phyloP scores from a whole-genome alignment of 2,329 filamentous ascomycete genomes.

The Emergomyces orientalis region DNA sequence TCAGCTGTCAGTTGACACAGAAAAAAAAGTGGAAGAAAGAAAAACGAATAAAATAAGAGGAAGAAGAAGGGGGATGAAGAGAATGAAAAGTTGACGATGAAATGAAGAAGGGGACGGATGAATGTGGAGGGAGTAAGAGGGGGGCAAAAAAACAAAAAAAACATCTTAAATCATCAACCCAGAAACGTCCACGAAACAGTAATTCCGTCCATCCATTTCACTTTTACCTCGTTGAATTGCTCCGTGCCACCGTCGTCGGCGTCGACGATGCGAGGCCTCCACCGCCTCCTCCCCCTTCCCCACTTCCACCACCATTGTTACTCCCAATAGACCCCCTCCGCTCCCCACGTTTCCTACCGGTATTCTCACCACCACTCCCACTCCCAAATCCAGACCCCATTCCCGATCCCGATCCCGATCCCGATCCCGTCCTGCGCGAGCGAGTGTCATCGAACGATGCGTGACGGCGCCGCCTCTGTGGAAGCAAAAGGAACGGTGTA shows the following conservation, averaged over 20 bases:
- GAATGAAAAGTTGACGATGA: not conserved
- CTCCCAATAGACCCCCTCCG: slow-evolving; percentile 31
- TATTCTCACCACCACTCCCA: slow-evolving; percentile 24
- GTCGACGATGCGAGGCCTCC: not conserved
- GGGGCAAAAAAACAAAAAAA: not conserved
- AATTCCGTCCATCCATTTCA: not conserved
- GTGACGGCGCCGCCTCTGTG: slow-evolving; percentile 39
- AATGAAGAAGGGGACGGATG: no score
- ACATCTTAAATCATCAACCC: not conserved
- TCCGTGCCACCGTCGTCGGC: slow-evolving; percentile 29
- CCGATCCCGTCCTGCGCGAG: slow-evolving; percentile 5
- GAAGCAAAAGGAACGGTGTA: slow-evolving; percentile 14
- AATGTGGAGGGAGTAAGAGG: no score
- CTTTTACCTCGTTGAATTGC: slow-evolving; percentile 29
- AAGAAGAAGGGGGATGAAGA: not conserved
- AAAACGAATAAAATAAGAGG: not conserved
- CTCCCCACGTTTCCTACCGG: slow-evolving; percentile 29
- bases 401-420: not conserved
- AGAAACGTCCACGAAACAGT: not conserved
- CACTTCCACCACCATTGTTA: slow-evolving; percentile 24
- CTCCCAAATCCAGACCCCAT: slow-evolving; percentile 31
- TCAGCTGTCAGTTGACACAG: not conserved
- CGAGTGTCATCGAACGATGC: slow-evolving; percentile 33
- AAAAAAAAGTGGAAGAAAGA: not conserved
- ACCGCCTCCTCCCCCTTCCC: not conserved